Conservation (phyloP, 805 yeast species). For the Yarrowia keelungensis region DNA sequence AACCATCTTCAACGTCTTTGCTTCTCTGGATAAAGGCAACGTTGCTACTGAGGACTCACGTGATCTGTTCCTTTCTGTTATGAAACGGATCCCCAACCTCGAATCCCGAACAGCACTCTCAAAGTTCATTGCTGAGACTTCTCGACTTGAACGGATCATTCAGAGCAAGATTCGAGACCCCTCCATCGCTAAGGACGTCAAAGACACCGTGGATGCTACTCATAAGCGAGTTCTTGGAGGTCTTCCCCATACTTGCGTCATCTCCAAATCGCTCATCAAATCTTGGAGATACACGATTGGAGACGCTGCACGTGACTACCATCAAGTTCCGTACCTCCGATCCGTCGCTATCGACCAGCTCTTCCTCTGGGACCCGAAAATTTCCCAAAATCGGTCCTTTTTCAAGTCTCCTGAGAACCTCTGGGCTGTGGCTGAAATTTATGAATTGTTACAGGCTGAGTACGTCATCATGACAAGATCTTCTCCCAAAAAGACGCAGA, state of each 20-base stretch:
- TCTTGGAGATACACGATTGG: constrained; percentile 27
- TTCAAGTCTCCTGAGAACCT: constrained; percentile 18
- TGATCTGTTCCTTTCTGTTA: constrained; percentile 1
- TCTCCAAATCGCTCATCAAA: constrained; percentile 14
- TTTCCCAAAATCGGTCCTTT: constrained; percentile 27
- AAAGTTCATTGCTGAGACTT: constrained; percentile 6
- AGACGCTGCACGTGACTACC: constrained; percentile 24
- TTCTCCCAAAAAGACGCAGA: constrained; percentile 3
- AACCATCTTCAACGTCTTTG: constrained; percentile 14
- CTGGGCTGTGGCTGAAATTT: constrained; percentile 29
- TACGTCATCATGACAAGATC: constrained; percentile 21
- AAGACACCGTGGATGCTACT: not conserved
- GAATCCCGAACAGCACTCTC: not conserved
- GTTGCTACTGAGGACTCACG: constrained; percentile 12
- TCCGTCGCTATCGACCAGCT: constrained; percentile 14
- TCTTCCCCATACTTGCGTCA: constrained; percentile 26
- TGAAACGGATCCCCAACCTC: constrained; percentile 5
- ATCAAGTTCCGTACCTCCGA: not conserved
- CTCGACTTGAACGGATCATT: constrained; percentile 16
- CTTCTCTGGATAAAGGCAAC: constrained; percentile 1
- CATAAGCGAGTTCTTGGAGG: constrained; percentile 22
- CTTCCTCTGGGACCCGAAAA: constrained; percentile 35
- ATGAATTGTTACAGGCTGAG: constrained; percentile 36
- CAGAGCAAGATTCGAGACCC: not conserved
- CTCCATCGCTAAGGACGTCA: not conserved